Percentiles rank a stretch among this genome's conserved stretches.
Conservation (phyloP, 2,329 filamentous ascomycete species). For the Teratosphaeria zuluensis region DNA sequence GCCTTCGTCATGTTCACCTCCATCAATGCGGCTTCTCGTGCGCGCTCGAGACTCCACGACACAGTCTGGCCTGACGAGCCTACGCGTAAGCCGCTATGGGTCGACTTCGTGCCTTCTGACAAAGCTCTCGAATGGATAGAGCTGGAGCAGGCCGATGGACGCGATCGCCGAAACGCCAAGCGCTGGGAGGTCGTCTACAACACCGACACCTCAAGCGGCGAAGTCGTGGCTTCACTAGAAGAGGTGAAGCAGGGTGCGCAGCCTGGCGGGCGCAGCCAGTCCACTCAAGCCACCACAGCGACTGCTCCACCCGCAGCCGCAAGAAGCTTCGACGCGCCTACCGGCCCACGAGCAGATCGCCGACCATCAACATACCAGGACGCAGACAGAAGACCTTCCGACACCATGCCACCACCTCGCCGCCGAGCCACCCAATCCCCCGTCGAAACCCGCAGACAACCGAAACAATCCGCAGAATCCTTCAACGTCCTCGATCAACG, state of each 20-base stretch:
- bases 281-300: slow-evolving; percentile 6
- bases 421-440: neutral
- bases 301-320: neutral
- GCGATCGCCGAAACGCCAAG: slow-evolving; percentile 33
- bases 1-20: slow-evolving; percentile 68
- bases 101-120: slow-evolving; percentile 78
- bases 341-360: slow-evolving; percentile 10
- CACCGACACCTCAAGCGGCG: slow-evolving; percentile 32
- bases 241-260: neutral
- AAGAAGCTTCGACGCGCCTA: slow-evolving; percentile 15
- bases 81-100: slow-evolving; percentile 72
- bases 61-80: slow-evolving; percentile 80
- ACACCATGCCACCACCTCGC: neutral
- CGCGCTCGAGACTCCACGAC: slow-evolving; percentile 66
- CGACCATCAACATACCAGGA: neutral
- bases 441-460: slow-evolving; percentile 3
- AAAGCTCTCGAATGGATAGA: slow-evolving; percentile 64
- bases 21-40: slow-evolving; percentile 62
- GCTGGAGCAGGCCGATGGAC: slow-evolving; percentile 48
- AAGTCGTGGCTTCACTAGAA: slow-evolving; percentile 26
- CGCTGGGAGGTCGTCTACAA: slow-evolving; percentile 66
- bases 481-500: slow-evolving; percentile 44
- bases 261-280: neutral
- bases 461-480: neutral
- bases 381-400: neutral